Conservation (phyloP, 179 eudicot genomes). For the Sideroxylon spinosum region DNA sequence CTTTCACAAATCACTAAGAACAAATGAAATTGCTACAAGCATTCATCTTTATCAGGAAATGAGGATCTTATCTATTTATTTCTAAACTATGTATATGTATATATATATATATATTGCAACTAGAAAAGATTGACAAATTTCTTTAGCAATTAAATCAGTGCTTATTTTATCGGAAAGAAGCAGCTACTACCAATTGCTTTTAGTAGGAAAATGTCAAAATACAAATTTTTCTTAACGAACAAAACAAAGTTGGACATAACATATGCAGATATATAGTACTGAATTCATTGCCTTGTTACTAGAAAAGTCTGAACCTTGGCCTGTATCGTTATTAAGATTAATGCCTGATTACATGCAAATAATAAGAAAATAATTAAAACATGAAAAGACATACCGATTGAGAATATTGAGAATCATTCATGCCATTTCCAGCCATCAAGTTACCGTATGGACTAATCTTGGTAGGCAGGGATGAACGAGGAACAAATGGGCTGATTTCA, state of each 20-base stretch:
- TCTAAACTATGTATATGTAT: no score
- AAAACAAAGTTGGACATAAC: no score
- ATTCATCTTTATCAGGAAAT: no score
- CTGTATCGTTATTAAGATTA: neutral
- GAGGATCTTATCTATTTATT: no score
- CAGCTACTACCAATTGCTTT: neutral
- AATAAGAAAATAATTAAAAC: neutral
- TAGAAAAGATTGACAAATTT: no score
- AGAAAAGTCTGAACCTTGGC: neutral
- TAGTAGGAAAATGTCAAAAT: neutral
- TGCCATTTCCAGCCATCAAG: conserved; percentile 41
- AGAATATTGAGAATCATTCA: conserved; percentile 47
- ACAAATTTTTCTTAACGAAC: no score
- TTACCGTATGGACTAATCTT: conserved; percentile 55
- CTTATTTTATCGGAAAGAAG: no score
- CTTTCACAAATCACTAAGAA: no score
- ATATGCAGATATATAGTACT: no score
- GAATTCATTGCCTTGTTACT: neutral
- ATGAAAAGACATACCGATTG: conserved; percentile 56
- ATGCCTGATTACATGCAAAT: neutral
- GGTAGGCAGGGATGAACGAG: conserved; percentile 52
- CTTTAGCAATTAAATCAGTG: no score
- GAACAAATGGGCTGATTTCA: conserved; percentile 40
- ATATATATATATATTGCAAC: no score
- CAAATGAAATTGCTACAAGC: no score